Base-by-base conservation (phyloP, 805 yeast genomes). In the Teunomyces pallodes region DNA sequence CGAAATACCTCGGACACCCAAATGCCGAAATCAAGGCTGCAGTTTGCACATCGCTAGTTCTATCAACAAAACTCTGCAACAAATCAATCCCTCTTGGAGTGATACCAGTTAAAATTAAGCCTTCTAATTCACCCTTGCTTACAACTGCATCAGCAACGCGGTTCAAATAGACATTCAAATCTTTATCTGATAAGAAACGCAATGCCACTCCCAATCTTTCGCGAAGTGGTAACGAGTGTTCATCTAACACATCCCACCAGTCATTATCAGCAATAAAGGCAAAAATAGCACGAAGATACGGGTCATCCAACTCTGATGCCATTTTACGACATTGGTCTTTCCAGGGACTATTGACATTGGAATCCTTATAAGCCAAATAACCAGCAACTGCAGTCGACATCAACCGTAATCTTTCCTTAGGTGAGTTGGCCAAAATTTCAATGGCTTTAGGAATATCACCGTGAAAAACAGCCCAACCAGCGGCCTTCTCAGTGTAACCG, bases 331-430 rank as follows among this genome's bases (percentile, higher is more conserved):
- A 92, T 62, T 90, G 96, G 47, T 90, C 96, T 58, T 89, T 85
- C 98, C 98, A 92, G 0, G 90, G 80, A 64, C 84, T 85, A 59
- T 87, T 87, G 9, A 76, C 76, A 17, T 69, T 70, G 2, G 77
- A 72, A 46, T 79, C 75, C 47, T 79, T 79, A 61, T 84, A 84
- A 0, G 89, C 86, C 50, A 85, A 74, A 60, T 90, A 88, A 2
- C 96, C 98, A 0, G 97, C 92, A 40, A 90, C 87, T 0, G 98
- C 97, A 0, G 98, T 86, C 0, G 96, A 90, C 78, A 92, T 90
- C 41, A 92, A 75, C 43, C 86, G 69, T 41, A 88, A 73, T 46
- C 84, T 71, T 61, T 86, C 90, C 49, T 80, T 83, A 43, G 83
- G 83, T 1, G 96, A 81, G n/a, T 80, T 74, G 0, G 87, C 82